Conservation (phyloP, 371 early-diverging fungal genomes). For the Lichtheimia ramosa region DNA sequence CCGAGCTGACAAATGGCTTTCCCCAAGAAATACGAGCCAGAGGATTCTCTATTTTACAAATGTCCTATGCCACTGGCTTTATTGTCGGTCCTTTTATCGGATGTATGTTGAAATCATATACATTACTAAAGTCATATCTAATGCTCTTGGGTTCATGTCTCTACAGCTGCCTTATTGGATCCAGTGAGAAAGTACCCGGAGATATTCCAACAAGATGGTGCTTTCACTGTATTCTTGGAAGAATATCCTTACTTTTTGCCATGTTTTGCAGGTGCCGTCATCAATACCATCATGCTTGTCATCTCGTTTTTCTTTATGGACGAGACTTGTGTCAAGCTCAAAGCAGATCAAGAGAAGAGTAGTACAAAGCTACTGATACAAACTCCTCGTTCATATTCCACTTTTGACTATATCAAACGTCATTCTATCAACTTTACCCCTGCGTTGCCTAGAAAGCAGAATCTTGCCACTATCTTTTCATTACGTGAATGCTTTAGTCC, state of each 20-base stretch:
- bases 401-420: slow-evolving; percentile 3
- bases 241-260: slow-evolving; percentile 85
- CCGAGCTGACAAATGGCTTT: slow-evolving; percentile 71
- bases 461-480: slow-evolving; percentile 8
- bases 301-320: slow-evolving; percentile 71
- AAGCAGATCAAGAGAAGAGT: neutral
- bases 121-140: no score
- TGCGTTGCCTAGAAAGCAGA: neutral
- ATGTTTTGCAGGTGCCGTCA: slow-evolving; percentile 67
- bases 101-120: slow-evolving; percentile 21
- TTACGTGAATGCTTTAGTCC: slow-evolving; percentile 32
- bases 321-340: slow-evolving; percentile 55
- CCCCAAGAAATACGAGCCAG: slow-evolving; percentile 39
- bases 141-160: no score
- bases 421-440: no score
- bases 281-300: slow-evolving; percentile 63
- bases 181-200: slow-evolving; percentile 70
- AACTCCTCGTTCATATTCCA: neutral
- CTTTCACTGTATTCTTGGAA: slow-evolving; percentile 54
- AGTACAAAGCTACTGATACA: neutral
- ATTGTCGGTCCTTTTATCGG: slow-evolving; percentile 78
- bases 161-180: slow-evolving; percentile 55
- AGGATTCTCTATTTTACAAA: slow-evolving; percentile 57
- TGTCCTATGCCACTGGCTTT: slow-evolving; percentile 53
- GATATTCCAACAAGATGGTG: slow-evolving; percentile 59